Evolutionary conservation across 805 yeast genomes (phyloP).

Genomic region (Ogataea degrootiae): DNA sequence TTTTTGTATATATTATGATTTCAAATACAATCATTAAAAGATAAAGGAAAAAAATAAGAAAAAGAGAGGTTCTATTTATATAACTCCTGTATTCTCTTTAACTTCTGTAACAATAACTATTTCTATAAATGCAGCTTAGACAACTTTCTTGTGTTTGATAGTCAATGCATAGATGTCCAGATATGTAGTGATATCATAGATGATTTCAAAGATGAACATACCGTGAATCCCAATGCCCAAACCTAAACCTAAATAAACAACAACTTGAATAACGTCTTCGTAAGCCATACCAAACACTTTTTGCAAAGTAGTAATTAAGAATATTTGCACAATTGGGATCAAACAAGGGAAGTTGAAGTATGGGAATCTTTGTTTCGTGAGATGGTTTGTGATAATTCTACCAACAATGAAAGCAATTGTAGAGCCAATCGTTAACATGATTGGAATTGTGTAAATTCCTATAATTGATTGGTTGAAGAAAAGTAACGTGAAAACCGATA

Average conservation of each 20-base stretch:
- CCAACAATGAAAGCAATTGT: constrained; percentile 86
- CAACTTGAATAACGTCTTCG: constrained; percentile 40
- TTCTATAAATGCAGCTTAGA: background rate
- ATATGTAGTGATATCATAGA: constrained; percentile 72
- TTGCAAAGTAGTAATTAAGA: constrained; percentile 32
- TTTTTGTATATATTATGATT: too few species aligned
- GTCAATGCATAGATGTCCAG: constrained; percentile 82
- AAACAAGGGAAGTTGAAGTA: constrained; percentile 62
- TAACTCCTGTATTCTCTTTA: too few species aligned
- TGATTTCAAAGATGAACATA: constrained; percentile 70
- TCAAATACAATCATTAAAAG: too few species aligned
- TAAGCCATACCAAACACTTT: constrained; percentile 34
- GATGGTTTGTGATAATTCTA: constrained; percentile 80
- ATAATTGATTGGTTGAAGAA: constrained; percentile 50
- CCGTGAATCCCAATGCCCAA: constrained; percentile 63
- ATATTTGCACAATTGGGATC: constrained; percentile 52
- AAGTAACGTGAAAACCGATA: constrained; percentile 42
- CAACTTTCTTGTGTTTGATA: constrained; percentile 70
- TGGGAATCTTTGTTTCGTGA: constrained; percentile 78
- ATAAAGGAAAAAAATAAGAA: too few species aligned
- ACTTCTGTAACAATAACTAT: too few species aligned
- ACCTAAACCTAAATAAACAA: constrained; percentile 66
- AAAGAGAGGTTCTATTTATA: too few species aligned
- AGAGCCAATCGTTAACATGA: constrained; percentile 66
- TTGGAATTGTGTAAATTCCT: constrained; percentile 43